Conservation (phyloP, 78 protist species). For the Dictyostelium intermedium region DNA sequence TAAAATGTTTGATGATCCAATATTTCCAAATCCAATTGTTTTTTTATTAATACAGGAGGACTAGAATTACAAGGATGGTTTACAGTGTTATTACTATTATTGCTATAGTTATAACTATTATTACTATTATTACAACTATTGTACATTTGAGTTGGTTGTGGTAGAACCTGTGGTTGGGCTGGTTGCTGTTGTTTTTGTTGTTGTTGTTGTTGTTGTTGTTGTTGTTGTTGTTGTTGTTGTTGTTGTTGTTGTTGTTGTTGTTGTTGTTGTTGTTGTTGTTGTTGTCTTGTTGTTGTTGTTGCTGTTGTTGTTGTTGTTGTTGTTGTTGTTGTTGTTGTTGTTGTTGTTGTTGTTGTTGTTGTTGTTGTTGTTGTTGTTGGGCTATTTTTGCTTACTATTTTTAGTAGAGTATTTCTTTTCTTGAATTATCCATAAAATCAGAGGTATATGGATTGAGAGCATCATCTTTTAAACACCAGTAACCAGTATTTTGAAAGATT, state of each 20-base stretch:
- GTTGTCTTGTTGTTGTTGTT: neutral
- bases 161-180: neutral
- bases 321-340: neutral
- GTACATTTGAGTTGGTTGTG: neutral
- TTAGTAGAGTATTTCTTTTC: slow-evolving; percentile 7
- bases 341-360: neutral
- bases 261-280: neutral
- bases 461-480: slow-evolving; percentile 80
- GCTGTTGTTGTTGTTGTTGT: neutral
- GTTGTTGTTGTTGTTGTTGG: neutral
- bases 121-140: neutral
- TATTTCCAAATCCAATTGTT: neutral
- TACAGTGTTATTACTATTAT: neutral
- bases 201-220: neutral
- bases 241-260: neutral
- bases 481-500: slow-evolving; percentile 72
- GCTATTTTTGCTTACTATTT: neutral
- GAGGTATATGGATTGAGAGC: slow-evolving; percentile 42
- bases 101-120: neutral
- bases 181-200: neutral
- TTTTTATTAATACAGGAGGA: neutral
- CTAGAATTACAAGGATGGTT: neutral
- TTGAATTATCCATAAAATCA: slow-evolving; percentile 19
- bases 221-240: neutral
- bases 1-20: slow-evolving; percentile 6